Percentiles rank a stretch among this genome's conserved stretches.
These are phyloP conservation scores for Apophysomyces trapeziformis DNA, from an alignment of 371 early-diverging fungal species.

Conservation along the genomic window DNA sequence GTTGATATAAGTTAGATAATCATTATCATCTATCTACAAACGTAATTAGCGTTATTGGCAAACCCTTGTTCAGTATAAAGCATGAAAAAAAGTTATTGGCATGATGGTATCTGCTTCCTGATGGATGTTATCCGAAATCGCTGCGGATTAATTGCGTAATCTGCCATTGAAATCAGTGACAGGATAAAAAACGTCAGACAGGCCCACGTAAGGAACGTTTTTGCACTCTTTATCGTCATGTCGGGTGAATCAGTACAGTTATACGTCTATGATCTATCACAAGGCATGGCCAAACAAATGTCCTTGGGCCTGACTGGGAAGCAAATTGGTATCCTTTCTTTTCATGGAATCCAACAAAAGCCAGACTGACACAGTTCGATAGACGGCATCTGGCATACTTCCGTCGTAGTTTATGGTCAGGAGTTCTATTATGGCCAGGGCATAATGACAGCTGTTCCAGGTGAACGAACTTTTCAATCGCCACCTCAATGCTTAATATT, in stretches of 20 bases:
- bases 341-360: neutral
- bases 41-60: no score
- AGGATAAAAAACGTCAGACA: no score
- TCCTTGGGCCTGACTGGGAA: slow-evolving; percentile 68
- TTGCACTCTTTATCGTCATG: slow-evolving; percentile 12
- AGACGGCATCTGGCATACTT: slow-evolving; percentile 91
- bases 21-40: no score
- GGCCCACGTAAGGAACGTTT: neutral
- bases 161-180: no score
- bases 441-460: slow-evolving; percentile 60
- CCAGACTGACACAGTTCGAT: neutral
- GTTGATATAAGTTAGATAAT: no score
- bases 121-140: no score
- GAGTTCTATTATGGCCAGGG: slow-evolving; percentile 92
- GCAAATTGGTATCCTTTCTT: slow-evolving; percentile 57
- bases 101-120: no score
- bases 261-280: slow-evolving; percentile 80
- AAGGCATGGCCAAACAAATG: slow-evolving; percentile 72
- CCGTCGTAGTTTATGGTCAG: slow-evolving; percentile 84
- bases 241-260: slow-evolving; percentile 60
- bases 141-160: no score
- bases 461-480: slow-evolving; percentile 15
- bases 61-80: no score
- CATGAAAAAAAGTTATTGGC: no score
- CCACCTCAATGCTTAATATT: neutral